phyloP scores from a whole-genome alignment of 495 filamentous ascomycete genomes.

The Lophiostoma macrostomum region DNA sequence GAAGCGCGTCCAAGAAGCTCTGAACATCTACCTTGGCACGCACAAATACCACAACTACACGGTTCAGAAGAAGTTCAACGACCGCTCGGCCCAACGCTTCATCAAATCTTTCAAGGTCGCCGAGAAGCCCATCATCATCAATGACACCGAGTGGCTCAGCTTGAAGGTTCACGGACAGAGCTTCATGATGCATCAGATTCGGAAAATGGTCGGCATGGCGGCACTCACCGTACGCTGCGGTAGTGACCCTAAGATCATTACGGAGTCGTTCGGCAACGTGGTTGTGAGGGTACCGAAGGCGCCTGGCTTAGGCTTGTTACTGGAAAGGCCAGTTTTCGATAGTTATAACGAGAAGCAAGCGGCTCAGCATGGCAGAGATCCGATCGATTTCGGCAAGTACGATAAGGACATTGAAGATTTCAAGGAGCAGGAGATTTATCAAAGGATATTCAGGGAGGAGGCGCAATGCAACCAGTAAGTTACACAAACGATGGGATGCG shows the following conservation, averaged over 20 bases:
- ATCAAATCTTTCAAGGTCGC: constrained; percentile 81
- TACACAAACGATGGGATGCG: neutral
- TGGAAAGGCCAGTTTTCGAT: constrained; percentile 88
- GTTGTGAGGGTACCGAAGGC: constrained; percentile 91
- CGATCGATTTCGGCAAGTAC: constrained; percentile 74
- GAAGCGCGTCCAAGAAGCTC: constrained; percentile 64
- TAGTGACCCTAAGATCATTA: constrained; percentile 56
- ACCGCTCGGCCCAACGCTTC: constrained; percentile 77
- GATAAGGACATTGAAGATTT: constrained; percentile 78
- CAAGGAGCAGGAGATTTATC: constrained; percentile 90
- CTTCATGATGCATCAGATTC: constrained; percentile 99
- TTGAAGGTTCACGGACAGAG: constrained; percentile 94
- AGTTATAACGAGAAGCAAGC: constrained; percentile 68
- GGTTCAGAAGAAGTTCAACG: constrained; percentile 72
- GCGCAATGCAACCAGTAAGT: constrained; percentile 52
- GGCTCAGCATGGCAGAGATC: constrained; percentile 52
- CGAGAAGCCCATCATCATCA: constrained; percentile 44
- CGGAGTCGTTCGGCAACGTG: constrained; percentile 56
- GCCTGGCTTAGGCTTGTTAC: constrained; percentile 77
- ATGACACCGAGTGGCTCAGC: constrained; percentile 91
- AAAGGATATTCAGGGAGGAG: constrained; percentile 84
- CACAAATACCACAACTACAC: constrained; percentile 96
- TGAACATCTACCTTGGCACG: constrained; percentile 74
- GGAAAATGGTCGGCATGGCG: constrained; percentile 96
- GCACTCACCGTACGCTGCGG: constrained; percentile 80